These are phyloP conservation scores for Backusella macrospora DNA, from an alignment of 192 early-diverging fungal genomes.

Conservation along the genomic window DNA sequence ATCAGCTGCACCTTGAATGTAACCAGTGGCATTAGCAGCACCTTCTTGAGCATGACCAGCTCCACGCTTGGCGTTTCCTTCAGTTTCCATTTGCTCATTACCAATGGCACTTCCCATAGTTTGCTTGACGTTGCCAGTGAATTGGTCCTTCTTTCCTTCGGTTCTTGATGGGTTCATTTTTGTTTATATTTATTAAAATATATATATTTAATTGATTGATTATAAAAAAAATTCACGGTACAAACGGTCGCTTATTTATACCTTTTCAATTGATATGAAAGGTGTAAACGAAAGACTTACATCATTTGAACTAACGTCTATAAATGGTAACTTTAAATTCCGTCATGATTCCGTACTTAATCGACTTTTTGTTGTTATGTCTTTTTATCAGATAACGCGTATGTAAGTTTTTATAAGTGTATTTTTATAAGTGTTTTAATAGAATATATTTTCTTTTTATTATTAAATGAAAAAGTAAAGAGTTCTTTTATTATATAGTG, in stretches of 20 bases:
- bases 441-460: background rate
- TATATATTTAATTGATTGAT: background rate
- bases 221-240: background rate
- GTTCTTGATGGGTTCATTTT: conserved; percentile 30
- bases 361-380: background rate
- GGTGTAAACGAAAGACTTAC: background rate
- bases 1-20: conserved; percentile 32
- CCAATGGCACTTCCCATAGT: conserved; percentile 41
- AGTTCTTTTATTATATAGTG: background rate
- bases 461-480: background rate
- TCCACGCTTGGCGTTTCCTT: conserved; percentile 38
- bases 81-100: conserved; percentile 28
- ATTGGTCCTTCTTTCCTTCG: conserved; percentile 29
- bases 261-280: background rate
- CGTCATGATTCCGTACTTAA: conserved; percentile 3
- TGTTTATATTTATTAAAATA: background rate
- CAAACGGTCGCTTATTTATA: background rate
- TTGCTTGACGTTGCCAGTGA: conserved; percentile 39
- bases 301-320: background rate
- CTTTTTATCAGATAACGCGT: background rate
- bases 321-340: background rate
- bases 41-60: conserved; percentile 25
- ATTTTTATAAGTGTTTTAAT: background rate
- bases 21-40: conserved; percentile 23
- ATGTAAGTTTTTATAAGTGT: background rate